These are phyloP conservation scores for Coemansia sp. DNA, from an alignment of 192 early-diverging fungal species.

Conservation along the genomic window DNA sequence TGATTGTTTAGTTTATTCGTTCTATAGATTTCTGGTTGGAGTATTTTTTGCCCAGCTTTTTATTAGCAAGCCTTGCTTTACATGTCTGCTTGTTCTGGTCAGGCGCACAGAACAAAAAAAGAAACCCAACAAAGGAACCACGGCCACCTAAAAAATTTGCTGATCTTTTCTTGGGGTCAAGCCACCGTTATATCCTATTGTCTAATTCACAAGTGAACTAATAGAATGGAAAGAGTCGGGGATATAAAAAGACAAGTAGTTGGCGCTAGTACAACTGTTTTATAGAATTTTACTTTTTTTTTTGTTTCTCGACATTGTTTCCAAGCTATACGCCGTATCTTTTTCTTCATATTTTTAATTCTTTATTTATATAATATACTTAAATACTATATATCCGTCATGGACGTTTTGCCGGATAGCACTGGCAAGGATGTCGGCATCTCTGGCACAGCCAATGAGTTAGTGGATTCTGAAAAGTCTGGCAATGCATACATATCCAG, in stretches of 20 bases:
- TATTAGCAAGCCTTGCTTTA: background rate
- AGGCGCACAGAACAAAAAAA: background rate
- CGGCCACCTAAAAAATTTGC: background rate
- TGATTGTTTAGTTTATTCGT: slow-evolving; percentile 55
- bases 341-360: no score
- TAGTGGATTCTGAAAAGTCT: background rate
- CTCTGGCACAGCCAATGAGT: background rate
- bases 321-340: no score
- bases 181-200: slow-evolving; percentile 3
- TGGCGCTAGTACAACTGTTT: no score
- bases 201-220: no score
- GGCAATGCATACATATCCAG: background rate
- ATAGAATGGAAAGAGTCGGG: no score
- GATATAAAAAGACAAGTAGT: background rate
- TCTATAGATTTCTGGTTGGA: no score
- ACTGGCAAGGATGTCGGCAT: background rate
- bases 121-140: background rate
- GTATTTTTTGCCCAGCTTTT: no score
- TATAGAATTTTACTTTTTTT: no score
- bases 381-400: background rate
- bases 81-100: background rate
- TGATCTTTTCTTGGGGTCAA: background rate
- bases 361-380: no score
- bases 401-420: background rate
- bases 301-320: no score